Evolutionary conservation across 441 rosid species (phyloP), one percentile per base, ranked within the genome.

Genomic region (Populus hybrid): DNA sequence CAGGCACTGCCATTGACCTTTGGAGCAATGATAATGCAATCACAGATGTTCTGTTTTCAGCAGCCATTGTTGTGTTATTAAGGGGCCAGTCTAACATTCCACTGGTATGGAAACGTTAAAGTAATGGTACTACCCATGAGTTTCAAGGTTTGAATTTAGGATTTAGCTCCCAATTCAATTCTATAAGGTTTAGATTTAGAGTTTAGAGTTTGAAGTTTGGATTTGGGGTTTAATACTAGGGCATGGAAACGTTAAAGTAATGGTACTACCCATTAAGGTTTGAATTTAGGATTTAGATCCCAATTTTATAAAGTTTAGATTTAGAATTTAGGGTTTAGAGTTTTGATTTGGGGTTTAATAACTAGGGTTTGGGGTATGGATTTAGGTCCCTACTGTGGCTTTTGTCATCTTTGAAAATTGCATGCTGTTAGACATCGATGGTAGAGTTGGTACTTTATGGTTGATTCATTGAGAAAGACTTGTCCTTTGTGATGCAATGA

Each of bases 1-100:
- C 97, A 0, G 94, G 94, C 64, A 92, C 93, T 2, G 93, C 81
- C 42, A 88, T 90, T 6, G 88, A 86, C 9, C 78, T 93, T 8
- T 76, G 82, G 0, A 79, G 97, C 32, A 93, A 82, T 21, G 97
- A 92, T 59, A 92, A 90, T 6, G 90, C 89, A 5, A 74, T 90
- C 28, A 89, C 94, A 0, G 89, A 89, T 20, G 87, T 84, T 1
- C 82, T 91, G 1, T 91, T 89, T 83, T 88, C 93, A 0, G 89
- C 91, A 0, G 90, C 89, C 57, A 76, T 82, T 0, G 93, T 93
- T 10, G 82, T 90, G 11, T 20, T 80, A 26, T 20, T 84, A 11
- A 81, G 50, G 2, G 91, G 90, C 1, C 85, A 73, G 3, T 93
- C 93, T 0, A 89, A 91, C 67, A 86, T 88, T 65, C 50, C 20